Evolutionary conservation across 139 green algal genomes (phyloP).

Genomic region (Picochlorum sp.): DNA sequence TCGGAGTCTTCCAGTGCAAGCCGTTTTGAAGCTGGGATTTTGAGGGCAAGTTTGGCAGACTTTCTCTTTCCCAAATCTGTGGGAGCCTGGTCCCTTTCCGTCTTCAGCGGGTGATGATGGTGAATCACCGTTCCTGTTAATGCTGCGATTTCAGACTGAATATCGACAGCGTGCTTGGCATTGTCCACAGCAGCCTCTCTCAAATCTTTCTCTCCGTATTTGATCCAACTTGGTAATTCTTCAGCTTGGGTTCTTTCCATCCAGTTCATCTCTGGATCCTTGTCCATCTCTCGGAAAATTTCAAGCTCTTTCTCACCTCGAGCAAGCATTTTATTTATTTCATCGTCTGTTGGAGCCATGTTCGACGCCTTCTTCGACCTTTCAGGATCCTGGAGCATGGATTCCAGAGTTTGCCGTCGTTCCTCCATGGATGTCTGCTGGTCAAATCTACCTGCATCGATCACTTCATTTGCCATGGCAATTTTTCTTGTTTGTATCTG

Average conservation of each 20-base stretch:
- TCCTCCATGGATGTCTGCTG: conserved; percentile 87
- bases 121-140: conserved; percentile 5
- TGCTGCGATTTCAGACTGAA: background rate
- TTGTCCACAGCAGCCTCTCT: conserved; percentile 8
- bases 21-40: conserved; percentile 6
- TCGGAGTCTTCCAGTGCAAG: background rate
- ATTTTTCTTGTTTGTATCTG: conserved; percentile 97
- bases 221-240: conserved; percentile 6
- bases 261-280: conserved; percentile 16
- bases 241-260: conserved; percentile 6
- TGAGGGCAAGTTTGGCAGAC: conserved; percentile 11
- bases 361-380: conserved; percentile 42
- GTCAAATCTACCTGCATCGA: conserved; percentile 90
- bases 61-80: background rate
- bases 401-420: conserved; percentile 68
- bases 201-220: conserved; percentile 4
- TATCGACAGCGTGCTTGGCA: background rate
- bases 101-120: background rate
- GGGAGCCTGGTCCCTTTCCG: background rate
- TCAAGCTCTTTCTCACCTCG: conserved; percentile 32
- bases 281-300: conserved; percentile 38
- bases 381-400: conserved; percentile 66
- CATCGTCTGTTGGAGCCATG: conserved; percentile 38
- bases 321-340: conserved; percentile 56
- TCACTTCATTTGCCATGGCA: conserved; percentile 97